Evolutionary conservation across 805 yeast genomes (phyloP).

Genomic region (Lachancea kluyveri): DNA sequence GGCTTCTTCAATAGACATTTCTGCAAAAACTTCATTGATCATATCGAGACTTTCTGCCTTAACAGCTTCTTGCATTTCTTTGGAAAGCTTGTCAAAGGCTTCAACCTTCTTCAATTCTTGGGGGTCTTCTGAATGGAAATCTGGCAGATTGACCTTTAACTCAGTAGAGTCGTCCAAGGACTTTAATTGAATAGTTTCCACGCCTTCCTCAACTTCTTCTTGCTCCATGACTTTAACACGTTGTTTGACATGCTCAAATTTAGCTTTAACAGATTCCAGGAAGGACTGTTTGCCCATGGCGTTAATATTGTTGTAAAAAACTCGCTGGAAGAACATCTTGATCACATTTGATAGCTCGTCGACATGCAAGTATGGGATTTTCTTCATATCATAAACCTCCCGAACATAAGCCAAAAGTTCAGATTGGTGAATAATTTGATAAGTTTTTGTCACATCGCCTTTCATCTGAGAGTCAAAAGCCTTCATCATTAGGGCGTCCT

Average conservation of each 20-base stretch:
- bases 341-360: constrained; percentile 40
- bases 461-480: constrained; percentile 80
- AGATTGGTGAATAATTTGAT: constrained; percentile 72
- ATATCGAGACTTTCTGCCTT: constrained; percentile 63
- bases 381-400: constrained; percentile 35
- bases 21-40: constrained; percentile 76
- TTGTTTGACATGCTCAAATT: constrained; percentile 64
- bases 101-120: constrained; percentile 41
- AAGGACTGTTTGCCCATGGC: constrained; percentile 69
- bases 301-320: constrained; percentile 32
- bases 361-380: constrained; percentile 26
- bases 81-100: constrained; percentile 52
- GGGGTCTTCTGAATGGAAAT: constrained; percentile 42
- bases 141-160: constrained; percentile 65
- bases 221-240: constrained; percentile 72
- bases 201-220: constrained; percentile 43
- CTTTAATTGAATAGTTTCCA: constrained; percentile 79
- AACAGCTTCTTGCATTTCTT: constrained; percentile 69
- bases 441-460: constrained; percentile 48
- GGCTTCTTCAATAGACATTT: constrained; percentile 69
- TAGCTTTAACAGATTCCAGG: constrained; percentile 63
- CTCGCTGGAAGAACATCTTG: constrained; percentile 59
- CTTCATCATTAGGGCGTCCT: constrained; percentile 87
- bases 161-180: constrained; percentile 80
- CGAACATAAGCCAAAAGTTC: constrained; percentile 67